Evolutionary conservation across 306 rosid species (phyloP), one percentile per base, ranked within the genome.

Genomic region (Lathyrus oleraceus): DNA sequence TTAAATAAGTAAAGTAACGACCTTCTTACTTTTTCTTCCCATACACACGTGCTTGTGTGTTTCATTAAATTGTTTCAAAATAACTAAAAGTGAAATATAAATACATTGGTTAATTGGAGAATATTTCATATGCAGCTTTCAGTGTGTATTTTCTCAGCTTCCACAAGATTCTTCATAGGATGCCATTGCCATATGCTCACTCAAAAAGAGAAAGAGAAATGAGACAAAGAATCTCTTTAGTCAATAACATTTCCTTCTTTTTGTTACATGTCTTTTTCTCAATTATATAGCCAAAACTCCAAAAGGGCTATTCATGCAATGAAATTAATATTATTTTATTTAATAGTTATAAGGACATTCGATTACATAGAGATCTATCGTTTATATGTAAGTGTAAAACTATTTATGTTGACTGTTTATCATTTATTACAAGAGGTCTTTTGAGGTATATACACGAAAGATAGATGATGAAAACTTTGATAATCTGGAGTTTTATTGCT

Each of bases 151-250:
- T 40, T 65, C 60, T 14, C 17, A 12, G 36, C 9, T 78, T 60
- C 45, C 27, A 7, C 15, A 30, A 71, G 61, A 32, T 28, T 71
- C 68, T 62, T 61, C 76, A 79, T 74, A 69, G 83, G 83, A 74
- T 63, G 68, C 69, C 53, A 63, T 63, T 79, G 73, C 73, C 57
- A 60, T 69, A 79, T 73, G 63, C 48, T 44, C 6, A 61, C 15
- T 35, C 56, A 64, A 73, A 78, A 67, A 61, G 74, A 35, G 39
- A 35, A 32, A 32, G 16, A 59, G 75, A 61, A 73, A 73, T 15
- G 64, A 67, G 61, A 73, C 47, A 67, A 79, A 73, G 79, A 73
- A 79, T 79, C 79, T 79, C 67, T 68, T 61, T 60, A 67, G 79
- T 67, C 83, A 73, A 73, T 69, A 60, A 68, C 56, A 38, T 67